Conservation (phyloP, 306 rosid species). For the Arachis stenosperma region DNA sequence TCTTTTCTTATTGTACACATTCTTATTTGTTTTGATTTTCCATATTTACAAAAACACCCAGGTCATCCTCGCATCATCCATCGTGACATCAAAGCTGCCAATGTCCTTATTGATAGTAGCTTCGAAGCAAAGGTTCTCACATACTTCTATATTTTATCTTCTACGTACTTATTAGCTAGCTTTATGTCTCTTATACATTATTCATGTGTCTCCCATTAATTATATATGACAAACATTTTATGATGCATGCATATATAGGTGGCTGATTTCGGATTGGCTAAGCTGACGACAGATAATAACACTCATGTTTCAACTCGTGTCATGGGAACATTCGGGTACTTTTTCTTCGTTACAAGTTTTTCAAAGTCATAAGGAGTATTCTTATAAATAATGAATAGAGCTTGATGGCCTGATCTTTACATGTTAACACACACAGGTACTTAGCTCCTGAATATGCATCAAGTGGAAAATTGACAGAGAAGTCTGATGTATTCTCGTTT, state of each 20-base stretch:
- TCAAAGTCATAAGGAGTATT: too few species aligned
- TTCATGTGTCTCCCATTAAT: too few species aligned
- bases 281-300: constrained; percentile 68
- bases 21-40: not conserved
- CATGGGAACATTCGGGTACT: constrained; percentile 95
- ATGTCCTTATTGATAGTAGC: constrained; percentile 74
- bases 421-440: constrained; percentile 52
- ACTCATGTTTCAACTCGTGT: constrained; percentile 96
- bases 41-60: constrained; percentile 38
- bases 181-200: not conserved
- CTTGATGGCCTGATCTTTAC: too few species aligned
- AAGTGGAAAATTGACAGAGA: constrained; percentile 88
- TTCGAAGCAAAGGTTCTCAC: constrained; percentile 83
- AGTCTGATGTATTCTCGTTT: constrained; percentile 89
- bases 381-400: too few species aligned
- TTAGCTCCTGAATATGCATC: constrained; percentile 97
- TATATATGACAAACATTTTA: not conserved
- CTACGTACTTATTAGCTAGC: not conserved
- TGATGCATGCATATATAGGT: constrained; percentile 53
- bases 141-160: constrained; percentile 12
- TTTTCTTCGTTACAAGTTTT: constrained; percentile 1
- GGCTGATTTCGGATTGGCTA: constrained; percentile 96
- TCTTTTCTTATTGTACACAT: not conserved
- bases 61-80: constrained; percentile 90
- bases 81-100: constrained; percentile 88